Conservation (phyloP, 2,329 filamentous ascomycete species). For the Colletotrichum gigasporum region DNA sequence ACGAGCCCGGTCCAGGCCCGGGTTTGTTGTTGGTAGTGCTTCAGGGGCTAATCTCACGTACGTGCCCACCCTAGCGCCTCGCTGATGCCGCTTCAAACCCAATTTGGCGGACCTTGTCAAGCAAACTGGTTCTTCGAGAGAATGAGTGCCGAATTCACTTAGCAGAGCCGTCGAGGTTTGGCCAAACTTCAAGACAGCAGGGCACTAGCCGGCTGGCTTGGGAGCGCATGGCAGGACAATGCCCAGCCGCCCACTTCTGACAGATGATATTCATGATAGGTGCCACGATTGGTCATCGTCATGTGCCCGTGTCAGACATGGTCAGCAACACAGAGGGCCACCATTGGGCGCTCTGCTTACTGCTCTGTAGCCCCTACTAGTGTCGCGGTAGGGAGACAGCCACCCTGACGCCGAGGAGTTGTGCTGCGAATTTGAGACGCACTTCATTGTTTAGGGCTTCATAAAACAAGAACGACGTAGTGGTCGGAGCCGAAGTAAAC, state of each 20-base stretch:
- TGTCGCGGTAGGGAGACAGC: not conserved
- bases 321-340: slow-evolving; percentile 5
- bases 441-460: not conserved
- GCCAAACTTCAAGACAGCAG: not conserved
- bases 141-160: not conserved
- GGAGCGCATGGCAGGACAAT: not conserved
- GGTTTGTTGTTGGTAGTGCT: not conserved
- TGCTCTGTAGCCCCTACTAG: slow-evolving; percentile 8
- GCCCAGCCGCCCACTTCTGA: not conserved
- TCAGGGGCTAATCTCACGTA: not conserved
- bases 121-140: not conserved
- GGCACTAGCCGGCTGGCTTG: not conserved
- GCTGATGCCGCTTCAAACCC: not conserved
- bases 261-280: slow-evolving; percentile 11
- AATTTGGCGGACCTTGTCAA: not conserved
- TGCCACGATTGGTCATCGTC: slow-evolving; percentile 15
- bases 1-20: not conserved
- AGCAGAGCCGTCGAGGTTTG: not conserved
- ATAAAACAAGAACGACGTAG: not conserved
- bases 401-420: not conserved
- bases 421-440: slow-evolving; percentile 2
- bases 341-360: slow-evolving; percentile 21
- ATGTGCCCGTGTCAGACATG: slow-evolving; percentile 23
- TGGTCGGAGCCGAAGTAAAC: not conserved
- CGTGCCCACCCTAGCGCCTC: not conserved